A percentile compares a stretch with the other conserved stretches of the same genome.
phyloP scores from a whole-genome alignment of 179 eudicot species.

The Heliamphora pulchella region DNA sequence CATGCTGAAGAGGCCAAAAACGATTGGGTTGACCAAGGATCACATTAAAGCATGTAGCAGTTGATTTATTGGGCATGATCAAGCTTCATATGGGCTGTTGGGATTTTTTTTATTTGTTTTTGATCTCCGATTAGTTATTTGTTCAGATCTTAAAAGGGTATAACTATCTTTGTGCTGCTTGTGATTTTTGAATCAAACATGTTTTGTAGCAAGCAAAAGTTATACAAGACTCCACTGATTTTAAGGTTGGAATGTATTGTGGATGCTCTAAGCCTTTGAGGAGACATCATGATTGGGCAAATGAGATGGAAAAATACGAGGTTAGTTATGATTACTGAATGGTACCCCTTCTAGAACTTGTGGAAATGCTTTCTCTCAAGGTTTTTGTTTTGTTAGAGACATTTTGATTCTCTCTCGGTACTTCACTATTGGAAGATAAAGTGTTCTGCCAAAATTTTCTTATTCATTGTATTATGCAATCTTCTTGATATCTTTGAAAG shows the following conservation, averaged over 20 bases:
- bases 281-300: conserved; percentile 66
- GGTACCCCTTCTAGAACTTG: not conserved
- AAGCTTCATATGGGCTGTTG: not conserved
- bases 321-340: conserved; percentile 31
- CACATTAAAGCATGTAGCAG: not conserved
- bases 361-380: not conserved
- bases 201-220: conserved; percentile 71
- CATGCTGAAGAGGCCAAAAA: not conserved
- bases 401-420: too few relatives aligned
- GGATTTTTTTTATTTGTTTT: not conserved
- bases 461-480: not conserved
- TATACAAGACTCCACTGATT: conserved; percentile 51
- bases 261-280: conserved; percentile 53
- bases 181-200: not conserved
- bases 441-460: not conserved
- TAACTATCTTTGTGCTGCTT: not conserved
- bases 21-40: not conserved
- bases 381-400: too few relatives aligned
- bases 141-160: not conserved
- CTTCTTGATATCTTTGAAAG: not conserved
- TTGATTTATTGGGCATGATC: not conserved
- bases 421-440: not conserved
- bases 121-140: not conserved
- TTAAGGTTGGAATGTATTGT: conserved; percentile 61
- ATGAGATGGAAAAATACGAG: conserved; percentile 62